Base-by-base conservation (phyloP, 2,329 filamentous ascomycete genomes). In the Shiraia bambusicola region DNA sequence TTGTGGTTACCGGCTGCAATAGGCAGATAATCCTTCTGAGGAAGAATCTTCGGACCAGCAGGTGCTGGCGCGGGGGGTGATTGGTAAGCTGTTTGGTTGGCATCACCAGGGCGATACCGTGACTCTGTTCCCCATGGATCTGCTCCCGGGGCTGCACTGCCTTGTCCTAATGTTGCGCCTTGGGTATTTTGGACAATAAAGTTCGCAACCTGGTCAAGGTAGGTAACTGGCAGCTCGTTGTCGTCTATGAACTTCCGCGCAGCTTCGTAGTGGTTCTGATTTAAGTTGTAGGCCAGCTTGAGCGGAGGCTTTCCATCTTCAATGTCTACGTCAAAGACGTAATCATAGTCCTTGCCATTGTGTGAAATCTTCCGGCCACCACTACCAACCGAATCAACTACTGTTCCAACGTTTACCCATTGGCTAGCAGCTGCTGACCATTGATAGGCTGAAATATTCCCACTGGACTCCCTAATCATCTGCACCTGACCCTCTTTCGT, bases 401-500 rank as follows among this genome's bases (percentile, higher is more conserved):
- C 91, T 0, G 90, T 95, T n/a, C 93, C 93, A 7, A 97, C 86
- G 49, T 86, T 86, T 42, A 89, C 76, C 91, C 91, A 96, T 64
- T 90, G 77, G 37, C 50, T 80, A 73, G 59, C 69, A 55, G 63
- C 64, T 50, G 72, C 71, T 10, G 91, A 94, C 92, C 92, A 97
- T 47, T 88, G 84, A 63, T 97, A 88, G 7, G 91, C 90, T 4
- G 87, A 89, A 22, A 96, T 78, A 37, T 82, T 88, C 32, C 89
- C 89, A 59, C 95, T 84, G 6, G 80, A 73, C 65, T 95, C 87
- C 45, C 80, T 82, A 58, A 96, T 92, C 82, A 95, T 94, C 59
- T 94, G 86, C 4, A 95, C 87, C 63, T 98, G 92, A 0, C 93
- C 93, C 52, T 98, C 93, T 69, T 95, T 95, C n/a, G 88, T 93